These are phyloP conservation scores for Naganishia antarctica DNA, from an alignment of 768 basidiomycete species.

Conservation along the genomic window DNA sequence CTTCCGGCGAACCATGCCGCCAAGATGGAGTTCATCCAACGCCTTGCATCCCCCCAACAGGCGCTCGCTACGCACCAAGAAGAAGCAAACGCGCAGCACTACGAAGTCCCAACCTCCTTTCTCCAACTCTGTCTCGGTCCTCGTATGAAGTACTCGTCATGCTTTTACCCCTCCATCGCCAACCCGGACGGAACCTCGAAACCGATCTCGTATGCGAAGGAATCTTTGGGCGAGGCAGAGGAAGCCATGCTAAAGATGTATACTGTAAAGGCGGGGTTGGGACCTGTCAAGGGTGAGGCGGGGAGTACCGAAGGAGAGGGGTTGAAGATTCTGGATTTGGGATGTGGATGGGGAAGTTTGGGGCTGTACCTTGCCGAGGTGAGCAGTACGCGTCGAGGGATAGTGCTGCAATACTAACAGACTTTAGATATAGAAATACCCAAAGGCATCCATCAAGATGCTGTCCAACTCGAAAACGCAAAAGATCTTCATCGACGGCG, in stretches of 20 bases:
- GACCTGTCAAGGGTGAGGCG: slow-evolving; percentile 22
- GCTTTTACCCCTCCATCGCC: slow-evolving; percentile 55
- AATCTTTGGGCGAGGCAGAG: slow-evolving; percentile 63
- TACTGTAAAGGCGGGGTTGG: slow-evolving; percentile 61
- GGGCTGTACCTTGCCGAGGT: slow-evolving; percentile 64
- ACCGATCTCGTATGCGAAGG: slow-evolving; percentile 50
- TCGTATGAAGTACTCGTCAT: slow-evolving; percentile 64
- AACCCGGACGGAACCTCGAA: slow-evolving; percentile 18
- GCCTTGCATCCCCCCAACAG: slow-evolving; percentile 52
- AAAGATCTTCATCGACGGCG: slow-evolving; percentile 60
- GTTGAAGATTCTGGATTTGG: slow-evolving; percentile 62
- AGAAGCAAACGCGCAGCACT: slow-evolving; percentile 71
- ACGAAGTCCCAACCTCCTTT: slow-evolving; percentile 60
- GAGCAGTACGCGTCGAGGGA: slow-evolving; percentile 19
- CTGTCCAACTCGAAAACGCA: slow-evolving; percentile 67
- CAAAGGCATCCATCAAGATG: slow-evolving; percentile 60
- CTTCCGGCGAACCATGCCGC: slow-evolving; percentile 60
- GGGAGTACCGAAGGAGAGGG: slow-evolving; percentile 53
- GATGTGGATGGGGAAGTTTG: slow-evolving; percentile 73
- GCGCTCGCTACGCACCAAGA: slow-evolving; percentile 62
- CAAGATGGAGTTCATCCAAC: slow-evolving; percentile 65
- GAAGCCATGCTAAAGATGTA: slow-evolving; percentile 64
- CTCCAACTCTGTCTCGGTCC: slow-evolving; percentile 65
- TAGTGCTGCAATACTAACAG: not conserved
- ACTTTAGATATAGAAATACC: slow-evolving; percentile 58